phyloP scores from a whole-genome alignment of 2,329 filamentous ascomycete species.

The Colletotrichum tamarilloi region DNA sequence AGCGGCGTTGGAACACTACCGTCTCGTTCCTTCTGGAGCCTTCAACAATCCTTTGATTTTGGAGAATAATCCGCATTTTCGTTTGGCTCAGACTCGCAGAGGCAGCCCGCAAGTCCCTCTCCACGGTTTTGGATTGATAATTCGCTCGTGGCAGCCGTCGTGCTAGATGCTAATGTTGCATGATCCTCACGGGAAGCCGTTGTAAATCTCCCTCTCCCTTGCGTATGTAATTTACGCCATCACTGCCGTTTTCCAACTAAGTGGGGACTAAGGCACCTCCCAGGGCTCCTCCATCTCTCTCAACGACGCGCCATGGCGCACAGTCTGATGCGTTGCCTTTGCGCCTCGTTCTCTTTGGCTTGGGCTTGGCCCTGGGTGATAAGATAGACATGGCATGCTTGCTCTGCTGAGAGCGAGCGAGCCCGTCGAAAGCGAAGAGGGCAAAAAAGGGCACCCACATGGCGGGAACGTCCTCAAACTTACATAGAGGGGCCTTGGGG shows the following conservation, averaged over 20 bases:
- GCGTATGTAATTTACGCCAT: neutral
- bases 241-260: neutral
- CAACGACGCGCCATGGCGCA: neutral
- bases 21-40: constrained; percentile 11
- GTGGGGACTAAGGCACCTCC: neutral
- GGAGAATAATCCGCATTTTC: neutral
- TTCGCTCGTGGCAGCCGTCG: neutral
- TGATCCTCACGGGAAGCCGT: constrained; percentile 10
- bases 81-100: neutral
- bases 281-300: neutral
- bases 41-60: constrained; percentile 6
- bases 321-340: constrained; percentile 6
- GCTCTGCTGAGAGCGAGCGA: neutral
- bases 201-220: neutral
- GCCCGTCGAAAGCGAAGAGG: neutral
- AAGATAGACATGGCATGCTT: neutral
- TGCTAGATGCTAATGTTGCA: neutral
- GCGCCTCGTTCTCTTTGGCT: neutral
- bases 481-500: constrained; percentile 2
- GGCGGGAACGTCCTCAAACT: constrained; percentile 22
- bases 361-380: neutral
- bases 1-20: neutral
- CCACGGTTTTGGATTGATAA: neutral
- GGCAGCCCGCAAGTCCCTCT: neutral
- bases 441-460: neutral